Evolutionary conservation across 2,329 filamentous ascomycete species (phyloP).

Genomic region (Cryphonectria carpinicola): DNA sequence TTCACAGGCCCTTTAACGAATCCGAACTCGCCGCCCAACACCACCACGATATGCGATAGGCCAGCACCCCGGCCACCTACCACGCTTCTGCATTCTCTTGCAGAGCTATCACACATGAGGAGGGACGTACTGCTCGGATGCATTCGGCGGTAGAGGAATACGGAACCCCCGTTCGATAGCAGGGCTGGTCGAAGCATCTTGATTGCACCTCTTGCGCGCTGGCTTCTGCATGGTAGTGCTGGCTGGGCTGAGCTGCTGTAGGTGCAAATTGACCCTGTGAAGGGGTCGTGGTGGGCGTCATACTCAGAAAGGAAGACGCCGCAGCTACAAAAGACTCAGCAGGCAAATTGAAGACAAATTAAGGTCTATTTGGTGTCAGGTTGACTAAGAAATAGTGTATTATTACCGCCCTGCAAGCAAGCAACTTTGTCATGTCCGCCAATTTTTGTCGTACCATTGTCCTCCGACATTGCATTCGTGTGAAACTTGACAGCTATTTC

Average conservation of each 20-base stretch:
- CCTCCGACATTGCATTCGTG: constrained; percentile 24
- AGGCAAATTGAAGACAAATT: constrained; percentile 2
- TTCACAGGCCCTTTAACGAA: neutral
- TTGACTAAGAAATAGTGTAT: neutral
- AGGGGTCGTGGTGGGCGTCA: neutral
- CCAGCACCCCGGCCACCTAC: neutral
- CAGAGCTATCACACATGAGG: neutral
- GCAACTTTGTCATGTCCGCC: constrained; percentile 22
- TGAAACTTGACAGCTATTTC: constrained; percentile 25
- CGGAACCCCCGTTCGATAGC: neutral
- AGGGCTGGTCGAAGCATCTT: neutral
- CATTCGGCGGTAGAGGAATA: neutral
- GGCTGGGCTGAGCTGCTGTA: neutral
- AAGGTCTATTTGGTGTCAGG: constrained; percentile 19
- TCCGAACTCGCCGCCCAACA: neutral
- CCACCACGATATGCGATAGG: constrained; percentile 2
- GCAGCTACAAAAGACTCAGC: neutral
- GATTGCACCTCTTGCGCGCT: neutral
- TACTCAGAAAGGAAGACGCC: neutral
- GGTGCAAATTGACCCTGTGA: neutral
- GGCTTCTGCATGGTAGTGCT: neutral
- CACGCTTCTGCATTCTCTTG: constrained; percentile 3
- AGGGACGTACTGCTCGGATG: neutral
- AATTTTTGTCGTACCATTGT: constrained; percentile 26
- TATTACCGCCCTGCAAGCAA: constrained; percentile 13